phyloP scores from a whole-genome alignment of 2,329 filamentous ascomycete species.

The Raffaelea arxii region DNA sequence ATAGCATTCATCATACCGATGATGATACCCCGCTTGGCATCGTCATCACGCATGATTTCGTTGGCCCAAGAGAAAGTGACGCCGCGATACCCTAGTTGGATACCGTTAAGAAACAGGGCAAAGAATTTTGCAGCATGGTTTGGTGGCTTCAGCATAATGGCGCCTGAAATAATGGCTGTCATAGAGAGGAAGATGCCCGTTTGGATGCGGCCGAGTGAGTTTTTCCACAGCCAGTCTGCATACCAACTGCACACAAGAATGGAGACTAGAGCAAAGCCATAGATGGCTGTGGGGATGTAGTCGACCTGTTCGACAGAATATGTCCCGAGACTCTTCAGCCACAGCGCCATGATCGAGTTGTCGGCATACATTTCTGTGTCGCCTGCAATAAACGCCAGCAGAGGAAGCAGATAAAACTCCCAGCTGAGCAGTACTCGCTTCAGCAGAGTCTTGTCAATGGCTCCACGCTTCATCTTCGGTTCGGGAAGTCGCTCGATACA shows the following conservation, averaged over 20 bases:
- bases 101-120: conserved; percentile 6
- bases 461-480: neutral
- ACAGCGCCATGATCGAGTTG: conserved; percentile 5
- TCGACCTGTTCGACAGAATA: conserved; percentile 36
- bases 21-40: conserved; percentile 3
- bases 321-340: conserved; percentile 18
- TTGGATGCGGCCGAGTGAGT: conserved; percentile 31
- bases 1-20: conserved; percentile 6
- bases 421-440: neutral
- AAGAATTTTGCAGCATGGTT: conserved; percentile 4
- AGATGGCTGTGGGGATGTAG: conserved; percentile 27
- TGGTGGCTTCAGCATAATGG: conserved; percentile 6
- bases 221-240: conserved; percentile 33
- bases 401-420: neutral
- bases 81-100: neutral
- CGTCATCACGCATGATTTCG: conserved; percentile 3
- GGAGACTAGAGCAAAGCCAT: conserved; percentile 22
- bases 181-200: conserved; percentile 1
- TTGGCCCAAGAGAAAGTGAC: conserved; percentile 7
- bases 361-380: conserved; percentile 5
- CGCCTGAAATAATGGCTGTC: conserved; percentile 6
- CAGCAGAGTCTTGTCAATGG: neutral
- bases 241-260: conserved; percentile 42
- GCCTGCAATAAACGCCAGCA: conserved; percentile 1
- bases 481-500: conserved; percentile 4